Evolutionary conservation across 768 basidiomycete species (phyloP).

Genomic region (Fibroporia radiculosa): DNA sequence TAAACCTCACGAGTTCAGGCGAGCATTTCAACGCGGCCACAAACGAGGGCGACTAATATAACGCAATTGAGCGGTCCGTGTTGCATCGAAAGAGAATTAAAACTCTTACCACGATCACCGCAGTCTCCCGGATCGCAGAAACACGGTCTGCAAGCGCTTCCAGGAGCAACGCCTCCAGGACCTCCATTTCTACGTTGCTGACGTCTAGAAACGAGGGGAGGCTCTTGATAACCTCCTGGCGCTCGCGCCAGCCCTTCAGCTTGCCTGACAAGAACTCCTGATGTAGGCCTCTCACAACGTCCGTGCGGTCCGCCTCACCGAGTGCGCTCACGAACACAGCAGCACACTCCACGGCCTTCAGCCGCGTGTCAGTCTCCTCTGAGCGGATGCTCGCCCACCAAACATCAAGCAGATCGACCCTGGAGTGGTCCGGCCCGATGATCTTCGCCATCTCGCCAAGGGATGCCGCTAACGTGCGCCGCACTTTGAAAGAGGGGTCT

Average conservation of each 20-base stretch:
- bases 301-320: constrained; percentile 35
- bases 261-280: constrained; percentile 49
- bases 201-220: constrained; percentile 43
- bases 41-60: constrained; percentile 10
- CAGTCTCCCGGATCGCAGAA: constrained; percentile 79
- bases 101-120: constrained; percentile 59
- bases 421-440: constrained; percentile 63
- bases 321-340: constrained; percentile 50
- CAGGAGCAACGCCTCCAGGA: constrained; percentile 46
- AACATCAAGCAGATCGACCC: constrained; percentile 59
- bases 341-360: constrained; percentile 63
- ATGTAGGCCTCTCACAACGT: constrained; percentile 29
- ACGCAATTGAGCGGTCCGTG: background rate
- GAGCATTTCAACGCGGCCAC: constrained; percentile 11
- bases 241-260: constrained; percentile 70
- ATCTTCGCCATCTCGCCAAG: constrained; percentile 86
- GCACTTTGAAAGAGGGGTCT: constrained; percentile 55
- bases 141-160: constrained; percentile 68
- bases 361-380: constrained; percentile 61
- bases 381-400: constrained; percentile 57
- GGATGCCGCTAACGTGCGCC: constrained; percentile 78
- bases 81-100: background rate
- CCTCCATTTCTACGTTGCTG: constrained; percentile 33
- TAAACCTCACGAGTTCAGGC: constrained; percentile 11
- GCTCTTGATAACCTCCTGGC: constrained; percentile 58